Evolutionary conservation across 306 rosid genomes (phyloP).

Genomic region (Albizia julibrissin): DNA sequence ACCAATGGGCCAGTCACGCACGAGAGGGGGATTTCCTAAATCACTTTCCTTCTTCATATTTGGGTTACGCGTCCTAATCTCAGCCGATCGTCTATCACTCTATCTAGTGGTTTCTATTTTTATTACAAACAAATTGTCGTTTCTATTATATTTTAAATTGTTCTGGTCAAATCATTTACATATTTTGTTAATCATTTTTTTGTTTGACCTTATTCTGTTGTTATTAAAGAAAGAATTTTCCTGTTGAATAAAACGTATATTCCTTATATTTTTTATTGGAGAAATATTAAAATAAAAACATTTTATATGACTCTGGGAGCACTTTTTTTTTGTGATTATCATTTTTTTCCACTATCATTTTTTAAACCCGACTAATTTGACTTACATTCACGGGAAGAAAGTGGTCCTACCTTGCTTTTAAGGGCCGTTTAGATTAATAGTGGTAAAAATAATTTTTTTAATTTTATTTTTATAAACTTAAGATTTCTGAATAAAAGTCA

Average conservation of each 20-base stretch:
- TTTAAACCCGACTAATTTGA: background rate
- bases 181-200: background rate
- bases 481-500: too few relatives aligned
- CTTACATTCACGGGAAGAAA: background rate
- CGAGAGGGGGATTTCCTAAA: background rate
- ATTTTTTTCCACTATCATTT: background rate
- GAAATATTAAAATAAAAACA: background rate
- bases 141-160: too few relatives aligned
- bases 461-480: too few relatives aligned
- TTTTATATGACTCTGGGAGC: background rate
- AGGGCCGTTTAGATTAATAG: too few relatives aligned
- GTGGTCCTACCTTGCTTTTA: background rate
- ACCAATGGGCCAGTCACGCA: background rate
- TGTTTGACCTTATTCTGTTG: background rate
- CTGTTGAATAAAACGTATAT: background rate
- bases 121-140: background rate
- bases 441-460: too few relatives aligned
- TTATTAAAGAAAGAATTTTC: background rate
- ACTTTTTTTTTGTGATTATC: background rate
- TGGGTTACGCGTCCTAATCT: slow-evolving; percentile 9
- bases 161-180: background rate
- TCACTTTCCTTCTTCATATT: background rate
- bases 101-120: background rate
- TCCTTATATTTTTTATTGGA: background rate
- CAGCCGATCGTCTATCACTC: background rate